These are phyloP conservation scores for Melastoma candidum DNA, from an alignment of 441 rosid species.

Conservation along the genomic window DNA sequence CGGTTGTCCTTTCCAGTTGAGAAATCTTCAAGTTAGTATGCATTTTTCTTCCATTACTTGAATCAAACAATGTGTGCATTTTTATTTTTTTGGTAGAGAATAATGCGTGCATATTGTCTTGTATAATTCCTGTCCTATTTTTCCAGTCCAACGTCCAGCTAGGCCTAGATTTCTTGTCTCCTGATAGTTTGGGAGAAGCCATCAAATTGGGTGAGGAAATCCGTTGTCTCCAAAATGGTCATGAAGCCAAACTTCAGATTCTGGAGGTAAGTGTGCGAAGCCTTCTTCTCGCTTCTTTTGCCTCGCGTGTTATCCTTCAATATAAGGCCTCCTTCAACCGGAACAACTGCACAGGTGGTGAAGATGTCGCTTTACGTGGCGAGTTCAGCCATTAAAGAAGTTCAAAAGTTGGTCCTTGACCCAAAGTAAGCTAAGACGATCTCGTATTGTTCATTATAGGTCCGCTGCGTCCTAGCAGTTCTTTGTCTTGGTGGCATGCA, in stretches of 20 bases:
- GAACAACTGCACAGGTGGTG: conserved; percentile 53
- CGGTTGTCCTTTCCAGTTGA: conserved; percentile 86
- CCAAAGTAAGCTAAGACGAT: conserved; percentile 53
- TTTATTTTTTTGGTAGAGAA: conserved; percentile 1
- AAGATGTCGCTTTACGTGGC: conserved; percentile 92
- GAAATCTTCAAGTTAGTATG: conserved; percentile 58
- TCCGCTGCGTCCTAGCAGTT: too few relatives aligned
- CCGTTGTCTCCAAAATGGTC: conserved; percentile 77
- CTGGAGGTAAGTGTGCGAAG: conserved; percentile 56
- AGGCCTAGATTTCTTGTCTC: conserved; percentile 86
- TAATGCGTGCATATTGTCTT: too few relatives aligned
- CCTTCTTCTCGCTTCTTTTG: not conserved
- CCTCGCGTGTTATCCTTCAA: conserved; percentile 4
- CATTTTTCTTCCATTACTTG: too few relatives aligned
- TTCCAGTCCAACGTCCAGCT: conserved; percentile 84
- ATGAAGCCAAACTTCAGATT: conserved; percentile 75
- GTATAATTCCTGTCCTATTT: conserved; percentile 10
- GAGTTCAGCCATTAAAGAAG: conserved; percentile 93
- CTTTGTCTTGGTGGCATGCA: too few relatives aligned
- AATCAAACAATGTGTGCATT: not conserved
- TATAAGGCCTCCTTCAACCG: conserved; percentile 5
- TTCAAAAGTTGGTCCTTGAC: conserved; percentile 85
- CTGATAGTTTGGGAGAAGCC: conserved; percentile 85
- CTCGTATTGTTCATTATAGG: too few relatives aligned
- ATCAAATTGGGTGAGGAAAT: conserved; percentile 73